phyloP scores from a whole-genome alignment of 179 eudicot species.

The Beta macrorhiza region DNA sequence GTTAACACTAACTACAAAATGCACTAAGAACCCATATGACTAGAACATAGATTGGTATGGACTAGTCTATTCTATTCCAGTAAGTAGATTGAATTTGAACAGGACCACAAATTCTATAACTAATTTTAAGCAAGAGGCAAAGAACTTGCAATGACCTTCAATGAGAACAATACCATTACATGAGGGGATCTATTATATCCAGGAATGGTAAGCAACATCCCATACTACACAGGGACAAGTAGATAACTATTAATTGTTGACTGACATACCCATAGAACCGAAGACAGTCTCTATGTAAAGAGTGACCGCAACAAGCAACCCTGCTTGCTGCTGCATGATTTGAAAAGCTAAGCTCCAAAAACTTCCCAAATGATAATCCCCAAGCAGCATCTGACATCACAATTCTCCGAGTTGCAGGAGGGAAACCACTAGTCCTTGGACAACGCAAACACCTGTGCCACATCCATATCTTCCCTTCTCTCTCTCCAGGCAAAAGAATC shows the following conservation, averaged over 20 bases:
- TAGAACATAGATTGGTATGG: neutral
- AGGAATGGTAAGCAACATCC: neutral
- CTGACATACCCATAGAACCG: slow-evolving; percentile 86
- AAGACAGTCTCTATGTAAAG: slow-evolving; percentile 96
- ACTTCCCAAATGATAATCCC: slow-evolving; percentile 99
- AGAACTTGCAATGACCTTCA: neutral
- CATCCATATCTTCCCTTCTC: slow-evolving; percentile 99
- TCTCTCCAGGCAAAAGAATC: slow-evolving; percentile 73
- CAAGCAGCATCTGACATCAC: slow-evolving; percentile 99
- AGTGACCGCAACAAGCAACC: slow-evolving; percentile 99
- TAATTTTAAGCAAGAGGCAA: neutral
- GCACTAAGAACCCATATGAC: neutral
- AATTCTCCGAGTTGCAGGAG: slow-evolving; percentile 93
- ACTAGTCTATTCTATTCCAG: neutral
- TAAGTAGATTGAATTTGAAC: neutral
- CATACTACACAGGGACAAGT: neutral
- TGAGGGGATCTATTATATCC: neutral
- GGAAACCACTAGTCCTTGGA: slow-evolving; percentile 78
- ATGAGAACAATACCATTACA: neutral
- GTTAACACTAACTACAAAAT: neutral
- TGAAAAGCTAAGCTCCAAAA: slow-evolving; percentile 97
- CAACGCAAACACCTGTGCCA: slow-evolving; percentile 98
- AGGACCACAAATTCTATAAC: neutral
- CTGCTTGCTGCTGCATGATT: slow-evolving; percentile 99
- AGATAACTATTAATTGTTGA: neutral